A percentile compares a stretch with the other conserved stretches of the same genome.
Evolutionary conservation across 345 rosid species (phyloP).

Genomic region (Moringa oleifera): DNA sequence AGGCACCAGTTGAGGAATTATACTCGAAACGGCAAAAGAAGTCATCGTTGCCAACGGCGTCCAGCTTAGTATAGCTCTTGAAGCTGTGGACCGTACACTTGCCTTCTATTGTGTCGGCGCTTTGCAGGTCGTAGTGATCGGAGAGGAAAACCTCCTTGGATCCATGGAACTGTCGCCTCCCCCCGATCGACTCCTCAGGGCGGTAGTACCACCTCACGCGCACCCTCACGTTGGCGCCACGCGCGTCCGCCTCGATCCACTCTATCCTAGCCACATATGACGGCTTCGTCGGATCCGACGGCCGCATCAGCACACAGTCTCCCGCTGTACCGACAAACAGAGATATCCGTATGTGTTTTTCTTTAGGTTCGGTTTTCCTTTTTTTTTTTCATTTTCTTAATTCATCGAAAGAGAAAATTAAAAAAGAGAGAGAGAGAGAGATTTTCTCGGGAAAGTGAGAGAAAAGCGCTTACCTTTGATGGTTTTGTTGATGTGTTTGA

Average conservation of each 20-base stretch:
- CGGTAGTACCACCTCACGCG: slow-evolving; percentile 94
- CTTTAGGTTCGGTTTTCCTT: too few species aligned
- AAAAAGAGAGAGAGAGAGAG: not conserved
- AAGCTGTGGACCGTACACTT: slow-evolving; percentile 91
- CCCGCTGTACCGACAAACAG: slow-evolving; percentile 41
- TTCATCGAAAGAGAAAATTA: not conserved
- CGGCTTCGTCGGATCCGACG: slow-evolving; percentile 71
- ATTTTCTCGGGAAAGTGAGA: not conserved
- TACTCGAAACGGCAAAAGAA: slow-evolving; percentile 99
- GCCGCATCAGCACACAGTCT: slow-evolving; percentile 93
- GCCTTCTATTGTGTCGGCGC: slow-evolving; percentile 88
- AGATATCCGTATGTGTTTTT: not conserved
- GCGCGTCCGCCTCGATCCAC: slow-evolving; percentile 77
- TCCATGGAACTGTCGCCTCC: slow-evolving; percentile 92
- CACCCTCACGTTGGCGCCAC: slow-evolving; percentile 70
- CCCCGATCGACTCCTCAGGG: slow-evolving; percentile 97
- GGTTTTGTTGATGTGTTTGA: slow-evolving; percentile 68
- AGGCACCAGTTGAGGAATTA: slow-evolving; percentile 78
- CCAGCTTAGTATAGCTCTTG: slow-evolving; percentile 81
- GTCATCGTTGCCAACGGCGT: slow-evolving; percentile 89
- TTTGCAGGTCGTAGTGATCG: slow-evolving; percentile 79
- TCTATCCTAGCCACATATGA: slow-evolving; percentile 92
- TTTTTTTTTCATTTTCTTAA: not conserved
- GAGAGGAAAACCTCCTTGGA: slow-evolving; percentile 93
- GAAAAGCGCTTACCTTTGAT: slow-evolving; percentile 48